A percentile compares a stretch with the other conserved stretches of the same genome.
phyloP scores from a whole-genome alignment of 495 filamentous ascomycete genomes.

The Aspergillus indologenus region DNA sequence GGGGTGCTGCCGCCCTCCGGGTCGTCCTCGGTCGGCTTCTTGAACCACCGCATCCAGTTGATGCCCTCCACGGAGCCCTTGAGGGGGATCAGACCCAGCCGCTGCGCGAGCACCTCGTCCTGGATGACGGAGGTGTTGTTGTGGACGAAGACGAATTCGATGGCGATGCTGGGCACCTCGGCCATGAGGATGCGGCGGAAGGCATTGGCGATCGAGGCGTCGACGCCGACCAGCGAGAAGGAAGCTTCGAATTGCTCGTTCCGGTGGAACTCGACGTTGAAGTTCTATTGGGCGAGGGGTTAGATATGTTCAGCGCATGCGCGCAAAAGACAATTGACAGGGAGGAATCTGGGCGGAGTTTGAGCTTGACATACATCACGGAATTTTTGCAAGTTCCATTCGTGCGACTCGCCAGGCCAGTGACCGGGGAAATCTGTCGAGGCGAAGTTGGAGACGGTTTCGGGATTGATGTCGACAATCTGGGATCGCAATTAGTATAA shows the following conservation, averaged over 20 bases:
- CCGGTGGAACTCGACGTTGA: conserved; percentile 78
- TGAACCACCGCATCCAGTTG: conserved; percentile 74
- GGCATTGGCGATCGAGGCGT: conserved; percentile 93
- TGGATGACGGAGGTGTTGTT: conserved; percentile 98
- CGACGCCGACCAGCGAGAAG: conserved; percentile 88
- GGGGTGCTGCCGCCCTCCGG: conserved; percentile 45
- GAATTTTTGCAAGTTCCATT: conserved; percentile 80
- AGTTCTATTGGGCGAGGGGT: conserved; percentile 41
- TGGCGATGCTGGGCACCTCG: conserved; percentile 90
- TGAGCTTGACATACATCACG: conserved; percentile 41
- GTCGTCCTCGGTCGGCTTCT: conserved; percentile 55
- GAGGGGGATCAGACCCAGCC: conserved; percentile 88
- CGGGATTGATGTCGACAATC: conserved; percentile 81
- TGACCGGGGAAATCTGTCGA: conserved; percentile 88
- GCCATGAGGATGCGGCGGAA: conserved; percentile 96
- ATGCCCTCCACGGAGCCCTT: conserved; percentile 72
- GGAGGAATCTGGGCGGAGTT: not conserved
- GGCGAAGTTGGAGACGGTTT: conserved; percentile 83
- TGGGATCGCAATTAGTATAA: conserved; percentile 37
- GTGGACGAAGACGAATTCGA: conserved; percentile 84
- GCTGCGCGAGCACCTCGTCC: conserved; percentile 89
- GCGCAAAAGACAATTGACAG: not conserved
- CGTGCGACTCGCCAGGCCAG: conserved; percentile 85
- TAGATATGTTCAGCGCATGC: conserved; percentile 17
- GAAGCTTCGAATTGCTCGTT: conserved; percentile 69